Percentiles rank a stretch among this genome's conserved stretches.
phyloP scores from a whole-genome alignment of 2,329 filamentous ascomycete species.

The Pyricularia pennisetigena region DNA sequence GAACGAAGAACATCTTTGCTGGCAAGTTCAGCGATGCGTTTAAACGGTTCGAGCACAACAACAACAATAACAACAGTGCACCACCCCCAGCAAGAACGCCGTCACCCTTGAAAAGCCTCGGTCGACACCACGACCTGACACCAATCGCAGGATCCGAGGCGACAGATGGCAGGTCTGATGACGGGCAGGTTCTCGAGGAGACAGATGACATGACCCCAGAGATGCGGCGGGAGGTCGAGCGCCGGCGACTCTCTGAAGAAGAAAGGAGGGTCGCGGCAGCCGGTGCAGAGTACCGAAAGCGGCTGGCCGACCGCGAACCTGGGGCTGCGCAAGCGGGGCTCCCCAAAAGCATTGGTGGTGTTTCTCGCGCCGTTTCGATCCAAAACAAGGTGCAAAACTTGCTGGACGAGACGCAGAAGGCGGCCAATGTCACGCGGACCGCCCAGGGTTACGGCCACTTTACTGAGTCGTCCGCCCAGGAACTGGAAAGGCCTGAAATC shows the following conservation, averaged over 20 bases:
- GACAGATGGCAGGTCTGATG: slow-evolving; percentile 58
- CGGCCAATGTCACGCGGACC: slow-evolving; percentile 52
- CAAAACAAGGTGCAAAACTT: slow-evolving; percentile 84
- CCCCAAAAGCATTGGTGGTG: slow-evolving; percentile 46
- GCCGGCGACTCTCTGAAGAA: slow-evolving; percentile 71
- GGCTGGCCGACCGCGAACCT: slow-evolving; percentile 54
- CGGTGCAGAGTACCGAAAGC: slow-evolving; percentile 76
- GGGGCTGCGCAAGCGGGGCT: slow-evolving; percentile 29
- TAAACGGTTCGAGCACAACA: slow-evolving; percentile 68
- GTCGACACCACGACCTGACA: slow-evolving; percentile 41
- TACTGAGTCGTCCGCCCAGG: slow-evolving; percentile 41
- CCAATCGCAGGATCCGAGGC: slow-evolving; percentile 71
- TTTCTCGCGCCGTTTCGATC: slow-evolving; percentile 69
- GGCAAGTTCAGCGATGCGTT: slow-evolving; percentile 92
- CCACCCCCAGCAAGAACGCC: slow-evolving; percentile 28
- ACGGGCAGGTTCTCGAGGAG: slow-evolving; percentile 56
- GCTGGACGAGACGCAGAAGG: slow-evolving; percentile 61
- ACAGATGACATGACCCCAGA: slow-evolving; percentile 72
- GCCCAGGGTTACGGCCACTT: slow-evolving; percentile 87
- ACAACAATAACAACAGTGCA: slow-evolving; percentile 14
- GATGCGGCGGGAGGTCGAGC: slow-evolving; percentile 81
- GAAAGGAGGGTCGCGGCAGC: slow-evolving; percentile 83
- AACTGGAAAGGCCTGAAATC: slow-evolving; percentile 27
- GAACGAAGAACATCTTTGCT: slow-evolving; percentile 72
- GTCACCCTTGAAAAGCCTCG: slow-evolving; percentile 38